These are phyloP conservation scores for Stylosanthes scabra DNA, from an alignment of 331 rosid genomes.

Conservation along the genomic window DNA sequence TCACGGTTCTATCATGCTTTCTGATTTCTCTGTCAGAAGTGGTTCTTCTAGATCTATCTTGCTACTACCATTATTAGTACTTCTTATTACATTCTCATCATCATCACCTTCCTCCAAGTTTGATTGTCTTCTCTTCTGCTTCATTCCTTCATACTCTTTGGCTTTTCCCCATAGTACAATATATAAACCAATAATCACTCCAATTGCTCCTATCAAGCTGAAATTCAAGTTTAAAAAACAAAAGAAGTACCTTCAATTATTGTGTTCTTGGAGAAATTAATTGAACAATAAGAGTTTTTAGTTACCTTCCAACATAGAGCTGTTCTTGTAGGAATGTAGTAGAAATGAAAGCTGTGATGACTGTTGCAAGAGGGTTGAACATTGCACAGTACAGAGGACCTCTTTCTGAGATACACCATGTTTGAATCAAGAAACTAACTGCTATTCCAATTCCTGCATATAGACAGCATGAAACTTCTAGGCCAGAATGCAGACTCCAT, in stretches of 20 bases:
- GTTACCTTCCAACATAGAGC: constrained; percentile 64
- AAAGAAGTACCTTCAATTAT: neutral
- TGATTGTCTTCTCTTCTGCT: constrained; percentile 32
- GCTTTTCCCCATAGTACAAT: constrained; percentile 79
- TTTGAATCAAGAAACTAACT: constrained; percentile 58
- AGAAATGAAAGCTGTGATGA: constrained; percentile 61
- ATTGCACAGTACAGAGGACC: constrained; percentile 76
- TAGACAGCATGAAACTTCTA: constrained; percentile 59
- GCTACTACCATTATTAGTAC: neutral
- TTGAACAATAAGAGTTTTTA: neutral
- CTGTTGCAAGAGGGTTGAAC: constrained; percentile 75
- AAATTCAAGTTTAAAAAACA: neutral
- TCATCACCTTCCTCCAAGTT: constrained; percentile 35
- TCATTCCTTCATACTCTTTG: constrained; percentile 43
- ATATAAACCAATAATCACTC: constrained; percentile 65
- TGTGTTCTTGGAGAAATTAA: too few species aligned
- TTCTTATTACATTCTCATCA: constrained; percentile 11
- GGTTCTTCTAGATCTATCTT: constrained; percentile 61
- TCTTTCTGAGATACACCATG: constrained; percentile 73
- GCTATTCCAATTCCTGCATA: constrained; percentile 76
- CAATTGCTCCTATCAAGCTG: constrained; percentile 69
- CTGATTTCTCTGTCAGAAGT: constrained; percentile 41
- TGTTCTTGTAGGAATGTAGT: constrained; percentile 57
- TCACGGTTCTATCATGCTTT: constrained; percentile 36
- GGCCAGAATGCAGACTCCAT: constrained; percentile 56